Evolutionary conservation across 2,329 filamentous ascomycete genomes (phyloP), one percentile per base, ranked within the genome.

Genomic region (Calcarisporium arbuscula): DNA sequence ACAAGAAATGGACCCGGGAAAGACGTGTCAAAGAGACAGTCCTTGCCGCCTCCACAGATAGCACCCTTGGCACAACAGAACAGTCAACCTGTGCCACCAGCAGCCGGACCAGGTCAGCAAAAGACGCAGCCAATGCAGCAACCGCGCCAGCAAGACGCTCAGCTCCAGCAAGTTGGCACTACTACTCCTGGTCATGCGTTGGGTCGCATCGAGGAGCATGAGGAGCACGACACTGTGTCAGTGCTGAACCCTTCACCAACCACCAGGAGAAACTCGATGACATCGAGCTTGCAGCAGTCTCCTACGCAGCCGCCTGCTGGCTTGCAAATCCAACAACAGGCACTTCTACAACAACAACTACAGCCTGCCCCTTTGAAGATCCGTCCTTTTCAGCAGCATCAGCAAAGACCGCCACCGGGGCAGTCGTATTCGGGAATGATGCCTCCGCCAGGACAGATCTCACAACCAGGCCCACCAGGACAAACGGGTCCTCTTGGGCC

Each of bases 131-230:
- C 5, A 14, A 7, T 10, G n/a, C n/a, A n/a, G n/a, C 32, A 32
- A 10, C 34, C 19, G n/a, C 15, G 15, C 7, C 30, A 32, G 6
- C 27, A 36, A 17, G 19, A 11, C 12, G n/a, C n/a, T 11, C 26
- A 16, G 12, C 16, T 26, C 38, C 33, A 3, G 19, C 33, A 10
- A 34, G 10, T 11, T n/a, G 11, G 9, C 16, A n/a, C 28, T 14
- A 16, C 39, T 10, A 11, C 25, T 1, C 32, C 44, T 14, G 34
- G 39, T 6, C 33, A 42, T 18, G 19, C 43, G 6, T 25, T 45
- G 16, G 39, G 30, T 22, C 29, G 39, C 5, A 41, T 45, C 19
- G 37, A 47, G 21, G 46, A 48, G 28, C 34, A 40, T 26, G 42
- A 47, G n/a, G 42, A 44, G 27, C 22, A 29, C 19, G 36, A 40